A percentile compares a stretch with the other conserved stretches of the same genome.
Evolutionary conservation across 441 rosid genomes (phyloP).

Genomic region (Jatropha podagrica): DNA sequence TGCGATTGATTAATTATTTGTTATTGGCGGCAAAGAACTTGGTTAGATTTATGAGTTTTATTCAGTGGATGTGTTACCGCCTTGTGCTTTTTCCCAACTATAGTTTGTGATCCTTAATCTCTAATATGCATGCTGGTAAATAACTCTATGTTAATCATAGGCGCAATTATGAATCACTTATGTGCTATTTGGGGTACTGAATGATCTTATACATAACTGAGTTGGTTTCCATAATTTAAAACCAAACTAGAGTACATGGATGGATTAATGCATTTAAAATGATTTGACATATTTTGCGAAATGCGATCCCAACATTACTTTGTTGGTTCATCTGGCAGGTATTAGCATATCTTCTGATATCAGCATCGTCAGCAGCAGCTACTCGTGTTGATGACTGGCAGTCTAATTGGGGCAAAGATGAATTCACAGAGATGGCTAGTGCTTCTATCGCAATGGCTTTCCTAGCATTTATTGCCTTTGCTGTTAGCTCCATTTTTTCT

Average conservation of each 20-base stretch:
- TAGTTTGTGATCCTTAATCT: neutral
- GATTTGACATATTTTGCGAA: neutral
- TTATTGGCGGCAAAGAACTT: neutral
- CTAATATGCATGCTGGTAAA: neutral
- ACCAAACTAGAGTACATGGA: neutral
- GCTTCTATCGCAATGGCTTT: constrained; percentile 82
- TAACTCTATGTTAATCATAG: neutral
- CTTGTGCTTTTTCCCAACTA: neutral
- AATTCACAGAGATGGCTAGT: constrained; percentile 88
- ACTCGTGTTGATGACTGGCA: constrained; percentile 92
- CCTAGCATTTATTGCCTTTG: constrained; percentile 73
- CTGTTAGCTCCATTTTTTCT: constrained; percentile 74
- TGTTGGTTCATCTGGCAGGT: constrained; percentile 47
- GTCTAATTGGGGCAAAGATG: constrained; percentile 95
- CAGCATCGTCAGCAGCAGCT: constrained; percentile 90
- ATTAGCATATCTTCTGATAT: constrained; percentile 83
- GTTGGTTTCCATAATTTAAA: neutral
- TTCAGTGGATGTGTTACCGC: neutral
- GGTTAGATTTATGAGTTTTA: neutral
- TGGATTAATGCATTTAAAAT: too few species aligned
- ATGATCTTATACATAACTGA: neutral
- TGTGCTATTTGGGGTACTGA: neutral
- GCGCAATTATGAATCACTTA: neutral
- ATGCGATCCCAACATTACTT: neutral
- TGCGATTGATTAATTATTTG: too few species aligned